Conservation (phyloP, 768 basidiomycete genomes). For the Leucocoprinus leucothites region DNA sequence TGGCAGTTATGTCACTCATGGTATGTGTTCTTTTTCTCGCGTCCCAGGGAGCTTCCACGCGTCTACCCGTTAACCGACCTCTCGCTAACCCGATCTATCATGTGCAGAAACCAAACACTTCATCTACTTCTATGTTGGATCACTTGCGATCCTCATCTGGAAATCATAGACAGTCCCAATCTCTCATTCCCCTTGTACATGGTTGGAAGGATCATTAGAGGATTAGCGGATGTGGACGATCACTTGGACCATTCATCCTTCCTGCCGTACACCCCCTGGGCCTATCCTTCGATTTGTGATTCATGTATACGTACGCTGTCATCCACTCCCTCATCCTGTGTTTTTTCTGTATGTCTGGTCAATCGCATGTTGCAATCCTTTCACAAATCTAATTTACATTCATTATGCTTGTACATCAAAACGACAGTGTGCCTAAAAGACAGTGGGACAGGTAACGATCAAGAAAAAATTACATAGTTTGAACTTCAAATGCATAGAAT, state of each 20-base stretch:
- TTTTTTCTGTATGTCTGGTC: conserved; percentile 7
- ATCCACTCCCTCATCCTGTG: background rate
- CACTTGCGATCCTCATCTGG: conserved; percentile 92
- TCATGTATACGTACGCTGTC: conserved; percentile 2
- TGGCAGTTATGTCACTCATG: conserved; percentile 97
- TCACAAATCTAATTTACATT: conserved; percentile 9
- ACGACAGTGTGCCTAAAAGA: background rate
- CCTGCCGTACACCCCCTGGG: background rate
- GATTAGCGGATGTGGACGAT: background rate
- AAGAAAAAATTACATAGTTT: conserved; percentile 15
- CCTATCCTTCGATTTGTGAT: background rate
- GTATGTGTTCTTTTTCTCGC: conserved; percentile 39
- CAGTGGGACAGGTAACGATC: conserved; percentile 11
- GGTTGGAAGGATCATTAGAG: conserved; percentile 1
- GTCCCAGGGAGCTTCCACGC: conserved; percentile 13
- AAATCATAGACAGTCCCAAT: conserved; percentile 59
- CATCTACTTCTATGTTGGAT: conserved; percentile 96
- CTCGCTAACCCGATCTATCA: conserved; percentile 13
- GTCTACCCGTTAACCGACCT: conserved; percentile 5
- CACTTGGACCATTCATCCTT: background rate
- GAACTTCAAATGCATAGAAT: conserved; percentile 5
- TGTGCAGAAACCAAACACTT: conserved; percentile 92
- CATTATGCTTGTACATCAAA: conserved; percentile 7
- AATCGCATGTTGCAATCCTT: conserved; percentile 5
- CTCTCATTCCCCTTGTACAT: background rate